Base-by-base conservation (phyloP, 768 basidiomycete genomes). In the Pisolithus microcarpus region DNA sequence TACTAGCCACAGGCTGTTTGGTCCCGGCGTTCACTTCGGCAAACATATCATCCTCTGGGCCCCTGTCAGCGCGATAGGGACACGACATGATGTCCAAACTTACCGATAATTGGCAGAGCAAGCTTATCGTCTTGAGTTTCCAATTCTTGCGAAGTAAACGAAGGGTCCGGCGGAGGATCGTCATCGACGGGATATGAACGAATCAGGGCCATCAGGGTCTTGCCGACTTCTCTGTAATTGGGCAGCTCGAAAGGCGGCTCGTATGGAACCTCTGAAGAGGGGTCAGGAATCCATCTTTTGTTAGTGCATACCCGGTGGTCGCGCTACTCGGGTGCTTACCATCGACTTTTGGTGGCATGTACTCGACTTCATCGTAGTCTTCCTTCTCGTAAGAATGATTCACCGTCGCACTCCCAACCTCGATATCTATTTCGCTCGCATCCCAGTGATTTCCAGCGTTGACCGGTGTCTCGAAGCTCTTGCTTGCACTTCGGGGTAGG, bases 371-470 rank as follows among this genome's bases (percentile, higher is more conserved):
- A 49, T 72, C 74, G 38, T 63, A 65, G 40, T 70, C 70, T 37
- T 72, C 66, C 40, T 62, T 66, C 50, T 58, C 55, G 0, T 58
- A 54, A 0, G 60, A 55, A 38, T 65, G 58, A 23, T 58, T 62
- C 40, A 60, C 65, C 9, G 48, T 55, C 10, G 54, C 46, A 6
- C 37, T 46, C 13, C 60, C 60, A 21, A 68, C 56, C 31, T 70
- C 68, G 9, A 75, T 62, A 34, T 73, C 74, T 13, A 67, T 69
- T 43, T 87, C 85, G 56, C 79, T 82, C 31, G 87, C 76, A 57
- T 91, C 87, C 88, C 87, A 91, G 51, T 84, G 79, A 55, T 81
- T 74, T 3, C 84, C 86, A 9, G 68, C 71, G 18, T 80, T 81
- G 37, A 75, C 56, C 2, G 89, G 89, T 0, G 89, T 91, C 59